These are phyloP conservation scores for Perkinsus marinus DNA, from an alignment of 169 alveolate genomes.

Conservation along the genomic window DNA sequence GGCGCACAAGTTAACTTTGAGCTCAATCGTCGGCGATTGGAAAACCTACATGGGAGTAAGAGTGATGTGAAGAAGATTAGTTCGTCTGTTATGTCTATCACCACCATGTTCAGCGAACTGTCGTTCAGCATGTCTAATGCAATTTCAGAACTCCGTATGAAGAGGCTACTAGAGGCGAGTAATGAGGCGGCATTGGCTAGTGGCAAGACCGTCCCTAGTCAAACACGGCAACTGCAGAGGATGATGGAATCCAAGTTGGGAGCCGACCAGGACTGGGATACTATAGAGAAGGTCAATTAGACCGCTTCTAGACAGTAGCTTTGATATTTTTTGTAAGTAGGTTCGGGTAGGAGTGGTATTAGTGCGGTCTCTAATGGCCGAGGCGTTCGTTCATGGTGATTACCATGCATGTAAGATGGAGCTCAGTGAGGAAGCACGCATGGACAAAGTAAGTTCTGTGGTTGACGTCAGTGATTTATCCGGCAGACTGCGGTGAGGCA, in stretches of 20 bases:
- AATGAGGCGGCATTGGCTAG: neutral
- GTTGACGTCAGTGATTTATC: neutral
- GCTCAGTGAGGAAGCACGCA: neutral
- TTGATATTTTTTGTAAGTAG: neutral
- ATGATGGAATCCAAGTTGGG: neutral
- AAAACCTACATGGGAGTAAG: neutral
- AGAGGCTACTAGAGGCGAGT: neutral
- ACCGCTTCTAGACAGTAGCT: neutral
- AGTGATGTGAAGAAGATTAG: neutral
- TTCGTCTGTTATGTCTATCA: neutral
- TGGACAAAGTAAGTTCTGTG: neutral
- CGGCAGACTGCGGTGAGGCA: neutral
- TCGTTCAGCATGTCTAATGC: neutral
- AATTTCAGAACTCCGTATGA: neutral
- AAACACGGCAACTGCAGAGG: neutral
- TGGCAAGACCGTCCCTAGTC: too few relatives aligned
- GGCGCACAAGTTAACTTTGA: neutral
- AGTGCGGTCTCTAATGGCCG: neutral
- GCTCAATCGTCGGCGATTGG: neutral
- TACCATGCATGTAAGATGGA: neutral
- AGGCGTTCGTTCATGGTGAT: neutral
- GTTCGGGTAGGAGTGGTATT: neutral
- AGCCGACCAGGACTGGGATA: neutral
- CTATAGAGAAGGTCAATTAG: neutral
- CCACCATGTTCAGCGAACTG: neutral